A percentile compares a stretch with the other conserved stretches of the same genome.
Conservation (phyloP, 2,329 filamentous ascomycete genomes). For the Penicillium griseofulvum region DNA sequence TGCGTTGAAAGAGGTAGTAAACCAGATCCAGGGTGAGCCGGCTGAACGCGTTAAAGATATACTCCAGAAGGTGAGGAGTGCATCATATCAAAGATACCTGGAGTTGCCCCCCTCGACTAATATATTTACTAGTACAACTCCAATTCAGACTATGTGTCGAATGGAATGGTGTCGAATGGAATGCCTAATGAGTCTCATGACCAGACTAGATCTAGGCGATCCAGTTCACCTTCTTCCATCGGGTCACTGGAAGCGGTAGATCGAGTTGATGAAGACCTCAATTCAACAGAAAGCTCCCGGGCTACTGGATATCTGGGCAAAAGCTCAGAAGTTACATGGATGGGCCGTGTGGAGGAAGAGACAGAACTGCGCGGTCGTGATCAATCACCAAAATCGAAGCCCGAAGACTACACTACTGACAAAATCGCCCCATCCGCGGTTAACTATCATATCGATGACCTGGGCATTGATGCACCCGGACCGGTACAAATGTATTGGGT, state of each 20-base stretch:
- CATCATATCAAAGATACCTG: neutral
- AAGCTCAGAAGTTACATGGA: conserved; percentile 16
- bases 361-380: neutral
- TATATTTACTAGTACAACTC: neutral
- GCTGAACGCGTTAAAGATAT: conserved; percentile 2
- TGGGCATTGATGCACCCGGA: conserved; percentile 32
- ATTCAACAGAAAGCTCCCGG: conserved; percentile 5
- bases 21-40: neutral
- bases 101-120: neutral
- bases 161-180: neutral
- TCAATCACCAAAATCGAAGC: neutral
- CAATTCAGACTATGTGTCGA: neutral
- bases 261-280: conserved; percentile 12
- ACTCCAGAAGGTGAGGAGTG: conserved; percentile 1
- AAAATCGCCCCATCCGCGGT: neutral
- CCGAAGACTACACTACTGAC: neutral
- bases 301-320: conserved; percentile 15
- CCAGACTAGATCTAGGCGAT: neutral
- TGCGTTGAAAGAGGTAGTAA: conserved; percentile 5
- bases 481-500: conserved; percentile 36
- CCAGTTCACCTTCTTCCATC: conserved; percentile 6
- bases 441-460: conserved; percentile 38
- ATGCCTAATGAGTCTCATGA: neutral
- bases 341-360: conserved; percentile 8
- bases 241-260: conserved; percentile 12